Base-by-base conservation (phyloP, 805 yeast species). In the Metschnikowia bowlesiae region DNA sequence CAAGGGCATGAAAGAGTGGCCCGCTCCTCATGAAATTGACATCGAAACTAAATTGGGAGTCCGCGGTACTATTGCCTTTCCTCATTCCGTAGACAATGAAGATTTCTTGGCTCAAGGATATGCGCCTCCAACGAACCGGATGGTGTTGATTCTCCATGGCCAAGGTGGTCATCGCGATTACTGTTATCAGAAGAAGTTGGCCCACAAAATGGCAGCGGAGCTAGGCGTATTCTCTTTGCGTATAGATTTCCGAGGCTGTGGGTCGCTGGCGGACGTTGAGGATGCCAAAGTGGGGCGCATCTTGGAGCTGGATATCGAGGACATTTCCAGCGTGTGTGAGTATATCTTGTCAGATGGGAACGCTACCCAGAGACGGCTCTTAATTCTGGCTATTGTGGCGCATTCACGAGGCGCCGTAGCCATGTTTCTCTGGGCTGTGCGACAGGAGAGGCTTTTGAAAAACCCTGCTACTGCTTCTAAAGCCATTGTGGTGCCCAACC, bases 171-270 rank as follows among this genome's bases (percentile, higher is more conserved):
- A 91, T 63, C 80, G 89, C 56, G 80, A 87, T 69, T 85, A 88
- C 63, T 82, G 88, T 52, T 90, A 85, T 65, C 89, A 85, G 55
- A 78, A 79, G 28, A 58, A 68, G 13, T 65, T 89, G 40, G 91
- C 95, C 0, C 77, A 78, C 29, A 68, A 66, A 28, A 64, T 91
- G 48, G 83, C 90, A 0, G 62, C 69, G 1, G 76, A 77, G 13
- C 63, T 78, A 51, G 96, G 95, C 0, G 70, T 81, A 49, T 81
- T 75, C 61, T 79, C 85, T 3, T 74, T 89, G 45, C 71, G 97
- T 55, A 83, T 90, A 57, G 97, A 91, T 66, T 90, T 91, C 60
- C 75, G 97, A 49, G 87, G 85, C 6, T 85, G 94, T 65, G 98
- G 97, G 1, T 81, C 79, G 50, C 87, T 96, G 3, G 84, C 79